Evolutionary conservation across 257 asterid genomes (phyloP), one percentile per base, ranked within the genome.

Genomic region (Gynochthodes officinalis): DNA sequence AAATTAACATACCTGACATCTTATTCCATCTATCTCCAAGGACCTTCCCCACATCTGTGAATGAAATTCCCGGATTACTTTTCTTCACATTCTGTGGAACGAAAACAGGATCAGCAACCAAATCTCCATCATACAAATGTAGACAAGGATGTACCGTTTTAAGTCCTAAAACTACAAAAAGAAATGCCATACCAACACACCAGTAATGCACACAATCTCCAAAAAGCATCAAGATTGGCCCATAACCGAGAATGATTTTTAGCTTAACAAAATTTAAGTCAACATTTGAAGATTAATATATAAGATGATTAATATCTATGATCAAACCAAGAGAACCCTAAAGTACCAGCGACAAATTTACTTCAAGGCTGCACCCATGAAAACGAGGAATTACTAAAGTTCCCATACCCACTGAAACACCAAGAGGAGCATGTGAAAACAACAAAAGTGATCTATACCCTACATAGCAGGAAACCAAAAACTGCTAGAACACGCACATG

Each of bases 1-100:
- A 35, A 18, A 11, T 66, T 23, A 48, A 15, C 79, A 52, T 78
- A 90, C 97, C 95, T 83, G 98, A 86, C 85, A 93, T 32, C 84
- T 89, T 93, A 58, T 93, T 84, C 98, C 97, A 90, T 81, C 88
- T 83, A 43, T 93, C 98, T 16, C 98, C 98, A 27, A 90, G 89
- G 57, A 77, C 93, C 82, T 76, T 90, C 52, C 95, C 98, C 40
- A 87, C 74, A 1, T 90, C 96, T 1, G 89, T 84, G 70, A 90
- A 93, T n/a, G 85, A 1, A 67, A 93, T 90, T 75, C 96, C 98
- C 9, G 96, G 95, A 72, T 85, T 85, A 44, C 75, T 87, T 84
- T 86, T 90, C 88, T 80, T 90, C 85, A 90, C 81, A 79, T 82
- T 85, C 98, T 93, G 85, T 69, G 53, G 23, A 32, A 73, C 42